These are phyloP conservation scores for Crithidia bombi DNA, from an alignment of 208 protist species.

Conservation along the genomic window DNA sequence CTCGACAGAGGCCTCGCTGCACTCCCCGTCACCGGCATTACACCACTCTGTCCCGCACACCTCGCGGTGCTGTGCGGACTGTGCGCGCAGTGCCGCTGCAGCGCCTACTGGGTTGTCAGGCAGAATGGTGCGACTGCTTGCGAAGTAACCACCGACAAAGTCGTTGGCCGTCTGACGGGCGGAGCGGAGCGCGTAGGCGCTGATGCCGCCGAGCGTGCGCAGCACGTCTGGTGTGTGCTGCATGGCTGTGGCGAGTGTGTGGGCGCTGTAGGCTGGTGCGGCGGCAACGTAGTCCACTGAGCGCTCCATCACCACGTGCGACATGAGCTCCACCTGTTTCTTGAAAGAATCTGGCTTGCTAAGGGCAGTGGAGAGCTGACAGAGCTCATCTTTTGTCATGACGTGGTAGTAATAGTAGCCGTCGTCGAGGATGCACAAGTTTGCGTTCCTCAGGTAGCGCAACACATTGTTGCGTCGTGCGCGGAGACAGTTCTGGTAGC, in stretches of 20 bases:
- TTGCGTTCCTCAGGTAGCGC: constrained; percentile 47
- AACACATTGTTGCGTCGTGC: constrained; percentile 47
- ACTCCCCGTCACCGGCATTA: constrained; percentile 14
- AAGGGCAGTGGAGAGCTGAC: constrained; percentile 41
- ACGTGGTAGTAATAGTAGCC: constrained; percentile 68
- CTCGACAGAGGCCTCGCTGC: constrained; percentile 27
- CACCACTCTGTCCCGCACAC: neutral
- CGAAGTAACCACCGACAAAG: constrained; percentile 35
- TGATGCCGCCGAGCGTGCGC: constrained; percentile 35
- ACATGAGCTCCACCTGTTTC: constrained; percentile 54
- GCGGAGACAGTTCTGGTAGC: constrained; percentile 64
- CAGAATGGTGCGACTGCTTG: constrained; percentile 24
- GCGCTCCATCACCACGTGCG: constrained; percentile 50
- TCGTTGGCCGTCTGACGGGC: constrained; percentile 34
- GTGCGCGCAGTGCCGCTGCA: neutral
- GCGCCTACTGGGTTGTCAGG: constrained; percentile 20
- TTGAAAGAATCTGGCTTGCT: constrained; percentile 52
- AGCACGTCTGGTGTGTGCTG: constrained; percentile 40
- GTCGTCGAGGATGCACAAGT: constrained; percentile 60
- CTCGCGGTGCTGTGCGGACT: neutral
- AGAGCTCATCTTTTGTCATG: constrained; percentile 49
- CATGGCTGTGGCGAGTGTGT: constrained; percentile 32
- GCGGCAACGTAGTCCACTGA: constrained; percentile 40
- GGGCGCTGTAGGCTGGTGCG: constrained; percentile 32
- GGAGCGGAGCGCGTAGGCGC: constrained; percentile 36